Conservation (phyloP, 768 basidiomycete species). For the Suillus spraguei region DNA sequence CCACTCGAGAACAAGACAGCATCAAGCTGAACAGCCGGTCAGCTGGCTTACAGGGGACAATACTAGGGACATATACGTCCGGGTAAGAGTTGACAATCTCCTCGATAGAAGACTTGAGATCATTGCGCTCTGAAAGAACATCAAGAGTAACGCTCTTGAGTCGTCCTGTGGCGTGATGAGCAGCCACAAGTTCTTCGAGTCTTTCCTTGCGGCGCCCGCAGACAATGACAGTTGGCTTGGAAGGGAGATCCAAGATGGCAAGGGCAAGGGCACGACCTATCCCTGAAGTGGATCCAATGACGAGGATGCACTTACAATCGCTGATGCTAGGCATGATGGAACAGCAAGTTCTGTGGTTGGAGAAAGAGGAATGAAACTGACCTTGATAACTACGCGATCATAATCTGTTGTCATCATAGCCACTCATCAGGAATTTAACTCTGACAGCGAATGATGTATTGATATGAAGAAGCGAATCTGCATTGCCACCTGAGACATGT, state of each 20-base stretch:
- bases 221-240: slow-evolving; percentile 51
- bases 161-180: slow-evolving; percentile 26
- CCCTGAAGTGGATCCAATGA: slow-evolving; percentile 59
- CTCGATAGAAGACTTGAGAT: slow-evolving; percentile 44
- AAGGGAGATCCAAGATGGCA: slow-evolving; percentile 47
- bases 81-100: slow-evolving; percentile 46
- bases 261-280: slow-evolving; percentile 60
- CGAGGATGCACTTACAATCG: slow-evolving; percentile 51
- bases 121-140: slow-evolving; percentile 39
- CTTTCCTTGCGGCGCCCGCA: slow-evolving; percentile 56
- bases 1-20: slow-evolving; percentile 56
- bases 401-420: neutral
- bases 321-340: slow-evolving; percentile 39
- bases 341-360: neutral
- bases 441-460: neutral
- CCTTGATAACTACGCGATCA: slow-evolving; percentile 2
- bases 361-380: neutral
- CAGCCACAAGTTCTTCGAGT: slow-evolving; percentile 47
- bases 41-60: neutral
- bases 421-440: neutral
- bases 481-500: neutral
- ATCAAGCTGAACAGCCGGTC: slow-evolving; percentile 45
- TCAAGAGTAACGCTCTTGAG: slow-evolving; percentile 49
- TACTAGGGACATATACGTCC: slow-evolving; percentile 38
- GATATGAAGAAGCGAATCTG: neutral